Conservation (phyloP, 257 asterid species). For the Solanum pennellii region DNA sequence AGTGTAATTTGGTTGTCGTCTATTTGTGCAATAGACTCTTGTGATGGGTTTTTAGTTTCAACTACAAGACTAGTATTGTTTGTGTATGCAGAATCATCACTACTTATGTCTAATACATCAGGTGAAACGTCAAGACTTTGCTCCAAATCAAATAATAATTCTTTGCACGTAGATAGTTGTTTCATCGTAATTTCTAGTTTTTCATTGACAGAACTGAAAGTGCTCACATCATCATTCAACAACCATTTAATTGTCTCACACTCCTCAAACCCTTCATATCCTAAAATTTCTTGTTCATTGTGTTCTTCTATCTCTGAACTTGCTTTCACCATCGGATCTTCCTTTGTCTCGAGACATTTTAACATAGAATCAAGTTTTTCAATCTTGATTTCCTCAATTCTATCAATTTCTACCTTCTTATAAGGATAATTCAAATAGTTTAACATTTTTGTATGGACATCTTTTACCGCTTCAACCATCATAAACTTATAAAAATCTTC, state of each 20-base stretch:
- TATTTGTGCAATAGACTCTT: background rate
- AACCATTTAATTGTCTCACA: conserved; percentile 37
- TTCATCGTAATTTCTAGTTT: background rate
- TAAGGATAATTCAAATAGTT: conserved; percentile 13
- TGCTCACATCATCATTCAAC: conserved; percentile 34
- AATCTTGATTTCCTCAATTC: conserved; percentile 17
- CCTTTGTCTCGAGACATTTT: conserved; percentile 24
- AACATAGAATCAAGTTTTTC: conserved; percentile 22
- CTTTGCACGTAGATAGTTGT: background rate
- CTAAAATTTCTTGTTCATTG: conserved; percentile 23
- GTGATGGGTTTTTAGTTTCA: conserved; percentile 1
- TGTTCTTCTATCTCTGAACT: conserved; percentile 29
- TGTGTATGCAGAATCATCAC: background rate
- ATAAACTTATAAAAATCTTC: conserved; percentile 27
- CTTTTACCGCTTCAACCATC: conserved; percentile 19
- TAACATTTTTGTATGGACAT: conserved; percentile 1
- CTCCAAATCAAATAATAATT: background rate
- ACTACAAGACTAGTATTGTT: background rate
- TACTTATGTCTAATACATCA: background rate
- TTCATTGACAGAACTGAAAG: conserved; percentile 3
- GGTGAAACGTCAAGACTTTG: background rate
- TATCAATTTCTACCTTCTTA: conserved; percentile 15
- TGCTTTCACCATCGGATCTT: conserved; percentile 27
- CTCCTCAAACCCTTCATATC: conserved; percentile 42
- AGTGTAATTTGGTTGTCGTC: background rate